A percentile compares a stretch with the other conserved stretches of the same genome.
Conservation (phyloP, 2,329 filamentous ascomycete species). For the Paraphoma sp. region DNA sequence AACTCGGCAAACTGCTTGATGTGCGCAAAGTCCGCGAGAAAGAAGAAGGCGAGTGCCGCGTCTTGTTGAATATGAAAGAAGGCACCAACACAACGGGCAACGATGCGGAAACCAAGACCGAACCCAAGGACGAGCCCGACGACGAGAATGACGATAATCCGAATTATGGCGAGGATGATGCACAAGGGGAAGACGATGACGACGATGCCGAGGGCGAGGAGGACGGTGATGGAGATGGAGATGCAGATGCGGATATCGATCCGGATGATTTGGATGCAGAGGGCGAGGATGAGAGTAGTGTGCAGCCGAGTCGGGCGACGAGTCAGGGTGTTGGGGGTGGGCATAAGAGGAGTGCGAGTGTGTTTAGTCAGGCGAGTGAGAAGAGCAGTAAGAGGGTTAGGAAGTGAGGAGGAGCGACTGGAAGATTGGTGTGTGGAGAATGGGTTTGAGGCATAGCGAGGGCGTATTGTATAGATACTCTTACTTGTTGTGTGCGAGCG, state of each 20-base stretch:
- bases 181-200: constrained; percentile 21
- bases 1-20: constrained; percentile 74
- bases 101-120: constrained; percentile 17
- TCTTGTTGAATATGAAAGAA: constrained; percentile 48
- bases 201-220: constrained; percentile 22
- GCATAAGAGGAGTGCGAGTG: constrained; percentile 84
- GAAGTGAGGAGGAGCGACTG: too few species aligned
- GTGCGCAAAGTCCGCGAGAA: constrained; percentile 77
- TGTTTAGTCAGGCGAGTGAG: constrained; percentile 65
- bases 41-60: constrained; percentile 68
- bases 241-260: constrained; percentile 16
- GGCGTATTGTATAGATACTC: background rate
- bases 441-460: constrained; percentile 3
- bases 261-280: constrained; percentile 38
- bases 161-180: background rate
- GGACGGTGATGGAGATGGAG: constrained; percentile 51
- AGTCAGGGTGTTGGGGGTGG: constrained; percentile 30
- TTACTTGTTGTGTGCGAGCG: too few species aligned
- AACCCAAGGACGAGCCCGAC: constrained; percentile 38
- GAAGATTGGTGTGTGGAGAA: too few species aligned
- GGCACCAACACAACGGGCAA: constrained; percentile 15
- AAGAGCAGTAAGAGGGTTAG: constrained; percentile 41
- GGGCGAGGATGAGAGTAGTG: constrained; percentile 41
- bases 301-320: constrained; percentile 35
- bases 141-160: background rate